These are phyloP conservation scores for Isatis tinctoria DNA, from an alignment of 345 rosid species.

Conservation along the genomic window DNA sequence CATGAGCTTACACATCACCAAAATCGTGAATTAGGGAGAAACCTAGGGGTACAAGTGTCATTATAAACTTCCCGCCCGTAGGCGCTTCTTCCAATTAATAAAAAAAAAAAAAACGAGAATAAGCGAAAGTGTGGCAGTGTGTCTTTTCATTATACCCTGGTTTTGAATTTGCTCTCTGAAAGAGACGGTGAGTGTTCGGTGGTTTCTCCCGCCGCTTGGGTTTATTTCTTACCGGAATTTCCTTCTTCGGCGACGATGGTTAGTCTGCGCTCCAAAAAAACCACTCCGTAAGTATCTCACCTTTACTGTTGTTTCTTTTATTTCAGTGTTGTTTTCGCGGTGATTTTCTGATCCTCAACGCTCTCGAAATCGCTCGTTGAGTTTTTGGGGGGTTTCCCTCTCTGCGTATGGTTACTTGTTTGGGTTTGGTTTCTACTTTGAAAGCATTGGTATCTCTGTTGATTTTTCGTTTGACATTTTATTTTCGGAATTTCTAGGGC, in stretches of 20 bases:
- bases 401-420: not conserved
- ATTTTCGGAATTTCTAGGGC: constrained; percentile 27
- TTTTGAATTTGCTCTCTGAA: constrained; percentile 9
- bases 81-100: constrained; percentile 25
- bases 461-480: not conserved
- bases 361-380: not conserved
- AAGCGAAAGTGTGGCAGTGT: not conserved
- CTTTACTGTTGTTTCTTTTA: not conserved
- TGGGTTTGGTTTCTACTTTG: not conserved
- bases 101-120: not conserved
- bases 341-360: not conserved
- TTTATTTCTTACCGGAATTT: not conserved
- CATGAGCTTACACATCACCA: not conserved
- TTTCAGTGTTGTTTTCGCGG: not conserved
- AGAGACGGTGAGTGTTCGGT: constrained; percentile 20
- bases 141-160: constrained; percentile 19
- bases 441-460: not conserved
- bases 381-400: not conserved
- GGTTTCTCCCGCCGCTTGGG: constrained; percentile 17
- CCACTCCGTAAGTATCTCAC: constrained; percentile 12
- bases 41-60: not conserved
- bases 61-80: constrained; percentile 18
- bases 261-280: not conserved
- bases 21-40: not conserved
- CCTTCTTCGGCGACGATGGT: constrained; percentile 13